Percentiles rank a stretch among this genome's conserved stretches.
These are phyloP conservation scores for Carpinus viminea DNA, from an alignment of 306 rosid genomes.

Conservation along the genomic window DNA sequence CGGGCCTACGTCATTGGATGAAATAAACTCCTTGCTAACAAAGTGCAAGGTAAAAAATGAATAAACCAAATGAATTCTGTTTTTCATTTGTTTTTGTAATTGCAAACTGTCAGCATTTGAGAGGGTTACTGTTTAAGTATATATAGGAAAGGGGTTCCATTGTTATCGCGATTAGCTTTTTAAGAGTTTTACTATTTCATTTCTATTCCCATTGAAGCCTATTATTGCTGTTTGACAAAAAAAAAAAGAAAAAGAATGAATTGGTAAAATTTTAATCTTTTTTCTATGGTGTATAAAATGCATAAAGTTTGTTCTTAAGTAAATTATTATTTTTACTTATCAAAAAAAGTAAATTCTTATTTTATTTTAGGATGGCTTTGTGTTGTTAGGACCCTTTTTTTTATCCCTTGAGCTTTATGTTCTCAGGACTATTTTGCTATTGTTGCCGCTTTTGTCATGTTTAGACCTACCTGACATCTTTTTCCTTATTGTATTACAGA, in stretches of 20 bases:
- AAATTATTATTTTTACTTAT: not conserved
- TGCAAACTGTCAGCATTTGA: constrained; percentile 11
- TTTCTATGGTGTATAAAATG: not conserved
- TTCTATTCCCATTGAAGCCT: not conserved
- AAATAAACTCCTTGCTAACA: constrained; percentile 57
- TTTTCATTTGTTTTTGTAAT: not conserved
- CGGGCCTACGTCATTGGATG: constrained; percentile 73
- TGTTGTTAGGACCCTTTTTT: not conserved
- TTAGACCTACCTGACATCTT: constrained; percentile 11
- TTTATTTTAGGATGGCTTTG: constrained; percentile 9
- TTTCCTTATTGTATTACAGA: constrained; percentile 47
- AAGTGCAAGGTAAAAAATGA: constrained; percentile 59
- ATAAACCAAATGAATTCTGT: not conserved
- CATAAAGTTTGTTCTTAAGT: constrained; percentile 17
- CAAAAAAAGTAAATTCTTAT: constrained; percentile 2
- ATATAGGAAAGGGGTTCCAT: not conserved
- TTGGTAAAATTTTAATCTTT: not conserved
- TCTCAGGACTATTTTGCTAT: not conserved
- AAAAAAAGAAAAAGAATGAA: not conserved
- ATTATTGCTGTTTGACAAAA: not conserved
- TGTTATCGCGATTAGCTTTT: not conserved
- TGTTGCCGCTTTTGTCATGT: constrained; percentile 1
- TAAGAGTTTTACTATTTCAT: not conserved
- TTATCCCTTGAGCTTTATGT: not conserved
- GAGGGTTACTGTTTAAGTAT: constrained; percentile 14